Evolutionary conservation across 169 alveolate species (phyloP).

Genomic region (Cryptosporidium tyzzeri): DNA sequence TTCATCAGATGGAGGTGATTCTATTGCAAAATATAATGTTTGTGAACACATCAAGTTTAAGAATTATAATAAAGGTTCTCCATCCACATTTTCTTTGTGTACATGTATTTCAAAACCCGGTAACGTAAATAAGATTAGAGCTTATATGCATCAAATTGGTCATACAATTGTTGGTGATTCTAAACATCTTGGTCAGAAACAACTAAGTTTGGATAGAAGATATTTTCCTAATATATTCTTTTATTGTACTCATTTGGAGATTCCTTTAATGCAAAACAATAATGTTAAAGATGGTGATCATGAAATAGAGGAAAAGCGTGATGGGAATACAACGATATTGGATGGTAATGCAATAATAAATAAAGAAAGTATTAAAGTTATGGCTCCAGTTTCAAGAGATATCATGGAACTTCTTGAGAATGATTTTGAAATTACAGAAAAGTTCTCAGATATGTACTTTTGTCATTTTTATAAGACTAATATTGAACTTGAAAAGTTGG

Average conservation of each 20-base stretch:
- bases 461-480: constrained; percentile 4
- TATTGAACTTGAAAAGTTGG: neutral
- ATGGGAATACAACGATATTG: neutral
- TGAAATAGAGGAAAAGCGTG: neutral
- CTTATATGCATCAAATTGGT: constrained; percentile 50
- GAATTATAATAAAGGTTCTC: constrained; percentile 47
- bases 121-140: constrained; percentile 23
- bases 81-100: constrained; percentile 36
- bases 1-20: constrained; percentile 31
- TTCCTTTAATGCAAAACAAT: neutral
- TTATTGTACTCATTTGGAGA: constrained; percentile 44
- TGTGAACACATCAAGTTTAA: constrained; percentile 29
- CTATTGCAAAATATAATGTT: constrained; percentile 29
- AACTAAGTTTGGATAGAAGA: constrained; percentile 39
- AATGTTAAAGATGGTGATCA: neutral
- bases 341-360: neutral
- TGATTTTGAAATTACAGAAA: constrained; percentile 46
- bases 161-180: constrained; percentile 69
- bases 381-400: constrained; percentile 19
- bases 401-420: constrained; percentile 24
- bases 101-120: constrained; percentile 28
- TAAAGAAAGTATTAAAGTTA: neutral
- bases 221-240: constrained; percentile 48
- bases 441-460: constrained; percentile 10
- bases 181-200: constrained; percentile 24